A percentile compares a stretch with the other conserved stretches of the same genome.
phyloP scores from a whole-genome alignment of 2,329 filamentous ascomycete species.

The Colletotrichum eleusines region DNA sequence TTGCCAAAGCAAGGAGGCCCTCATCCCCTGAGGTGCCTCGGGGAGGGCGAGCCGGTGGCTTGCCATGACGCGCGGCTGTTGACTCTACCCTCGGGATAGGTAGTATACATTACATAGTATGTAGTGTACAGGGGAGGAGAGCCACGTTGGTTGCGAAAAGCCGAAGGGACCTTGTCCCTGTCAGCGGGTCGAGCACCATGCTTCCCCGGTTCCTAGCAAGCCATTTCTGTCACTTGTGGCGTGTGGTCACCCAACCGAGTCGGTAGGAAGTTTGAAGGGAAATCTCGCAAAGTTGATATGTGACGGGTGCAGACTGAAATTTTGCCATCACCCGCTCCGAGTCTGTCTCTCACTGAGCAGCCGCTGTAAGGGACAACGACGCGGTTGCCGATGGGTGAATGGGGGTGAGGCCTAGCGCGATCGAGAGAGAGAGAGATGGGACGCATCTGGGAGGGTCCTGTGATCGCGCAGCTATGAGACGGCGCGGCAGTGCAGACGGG shows the following conservation, averaged over 20 bases:
- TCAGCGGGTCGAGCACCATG: slow-evolving; percentile 35
- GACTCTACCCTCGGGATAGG: slow-evolving; percentile 21
- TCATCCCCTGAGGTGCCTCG: slow-evolving; percentile 6
- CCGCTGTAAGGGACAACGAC: slow-evolving; percentile 9
- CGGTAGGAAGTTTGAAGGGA: slow-evolving; percentile 11
- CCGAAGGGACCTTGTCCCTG: slow-evolving; percentile 36
- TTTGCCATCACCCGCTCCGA: slow-evolving; percentile 21
- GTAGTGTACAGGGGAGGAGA: slow-evolving; percentile 20
- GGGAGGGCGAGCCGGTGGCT: slow-evolving; percentile 2
- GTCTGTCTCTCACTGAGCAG: neutral
- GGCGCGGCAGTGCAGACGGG: slow-evolving; percentile 11
- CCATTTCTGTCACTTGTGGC: slow-evolving; percentile 35
- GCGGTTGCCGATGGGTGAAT: slow-evolving; percentile 29
- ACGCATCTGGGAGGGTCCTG: neutral
- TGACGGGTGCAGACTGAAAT: slow-evolving; percentile 29
- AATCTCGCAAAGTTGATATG: slow-evolving; percentile 33
- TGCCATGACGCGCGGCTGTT: slow-evolving; percentile 33
- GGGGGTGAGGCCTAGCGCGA: neutral
- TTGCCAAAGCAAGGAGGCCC: slow-evolving; percentile 32
- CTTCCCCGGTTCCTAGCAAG: slow-evolving; percentile 39
- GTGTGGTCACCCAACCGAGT: slow-evolving; percentile 29
- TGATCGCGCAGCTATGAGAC: neutral
- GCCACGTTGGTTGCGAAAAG: slow-evolving; percentile 31
- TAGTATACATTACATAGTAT: too few relatives aligned
- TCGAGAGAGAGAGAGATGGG: slow-evolving; percentile 23